Conservation (phyloP, 345 rosid species). For the Murraya koenigii region DNA sequence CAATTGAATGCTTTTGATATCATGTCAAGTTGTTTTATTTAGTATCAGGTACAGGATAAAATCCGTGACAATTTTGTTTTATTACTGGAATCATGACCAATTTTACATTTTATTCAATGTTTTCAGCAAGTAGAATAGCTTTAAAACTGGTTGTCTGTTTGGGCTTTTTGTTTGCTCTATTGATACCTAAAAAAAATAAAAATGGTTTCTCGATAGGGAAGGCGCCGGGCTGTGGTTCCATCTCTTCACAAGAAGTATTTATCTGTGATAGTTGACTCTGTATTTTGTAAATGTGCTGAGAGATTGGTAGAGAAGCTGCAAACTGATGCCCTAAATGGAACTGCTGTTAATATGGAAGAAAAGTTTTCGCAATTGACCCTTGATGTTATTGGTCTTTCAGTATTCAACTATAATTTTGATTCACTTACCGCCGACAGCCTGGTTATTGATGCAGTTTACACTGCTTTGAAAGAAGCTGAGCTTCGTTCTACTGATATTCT, state of each 20-base stretch:
- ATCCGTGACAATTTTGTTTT: neutral
- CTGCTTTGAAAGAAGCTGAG: slow-evolving; percentile 93
- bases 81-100: neutral
- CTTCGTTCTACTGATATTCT: slow-evolving; percentile 85
- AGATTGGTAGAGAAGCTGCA: slow-evolving; percentile 87
- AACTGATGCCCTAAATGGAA: slow-evolving; percentile 62
- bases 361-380: slow-evolving; percentile 90
- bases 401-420: slow-evolving; percentile 89
- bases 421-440: slow-evolving; percentile 76
- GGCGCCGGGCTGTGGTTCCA: slow-evolving; percentile 91
- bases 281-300: slow-evolving; percentile 84
- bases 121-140: neutral
- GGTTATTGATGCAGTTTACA: slow-evolving; percentile 86
- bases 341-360: slow-evolving; percentile 88
- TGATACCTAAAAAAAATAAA: neutral
- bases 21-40: neutral
- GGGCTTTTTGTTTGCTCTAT: neutral
- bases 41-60: neutral
- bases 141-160: slow-evolving; percentile 4
- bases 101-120: neutral
- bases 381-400: slow-evolving; percentile 80
- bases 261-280: slow-evolving; percentile 86
- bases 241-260: slow-evolving; percentile 90
- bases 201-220: slow-evolving; percentile 45
- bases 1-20: neutral